These are phyloP conservation scores for Fusarium brevicatenulatum DNA, from an alignment of 2,329 filamentous ascomycete species.

Conservation along the genomic window DNA sequence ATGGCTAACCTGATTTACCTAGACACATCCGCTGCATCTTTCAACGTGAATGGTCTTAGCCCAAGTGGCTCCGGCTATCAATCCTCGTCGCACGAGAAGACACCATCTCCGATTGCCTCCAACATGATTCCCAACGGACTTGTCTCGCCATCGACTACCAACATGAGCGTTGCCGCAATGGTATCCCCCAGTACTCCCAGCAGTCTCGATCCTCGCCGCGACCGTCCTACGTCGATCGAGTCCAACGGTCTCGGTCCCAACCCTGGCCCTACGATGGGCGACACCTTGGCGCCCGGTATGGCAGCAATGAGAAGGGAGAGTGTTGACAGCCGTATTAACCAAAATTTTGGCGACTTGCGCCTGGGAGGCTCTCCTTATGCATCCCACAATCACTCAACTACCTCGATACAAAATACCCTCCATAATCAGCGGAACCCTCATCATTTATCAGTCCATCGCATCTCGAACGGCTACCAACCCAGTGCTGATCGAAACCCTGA, in stretches of 20 bases:
- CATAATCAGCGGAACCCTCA: constrained; percentile 74
- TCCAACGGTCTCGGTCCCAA: constrained; percentile 36
- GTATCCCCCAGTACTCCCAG: constrained; percentile 68
- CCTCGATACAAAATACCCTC: constrained; percentile 76
- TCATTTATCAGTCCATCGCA: constrained; percentile 64
- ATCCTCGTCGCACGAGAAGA: constrained; percentile 65
- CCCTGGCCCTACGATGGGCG: constrained; percentile 46
- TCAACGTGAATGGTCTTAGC: constrained; percentile 52
- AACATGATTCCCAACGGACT: constrained; percentile 63
- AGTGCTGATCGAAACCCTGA: constrained; percentile 68
- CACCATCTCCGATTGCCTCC: constrained; percentile 67
- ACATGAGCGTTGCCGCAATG: constrained; percentile 75
- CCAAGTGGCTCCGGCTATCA: constrained; percentile 61
- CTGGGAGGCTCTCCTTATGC: constrained; percentile 76
- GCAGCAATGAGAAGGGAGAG: constrained; percentile 73
- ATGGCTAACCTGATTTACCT: constrained; percentile 30
- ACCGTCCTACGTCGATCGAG: constrained; percentile 53
- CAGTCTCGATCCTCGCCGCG: constrained; percentile 55
- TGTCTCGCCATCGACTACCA: constrained; percentile 64
- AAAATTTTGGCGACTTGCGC: constrained; percentile 74
- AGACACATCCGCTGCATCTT: constrained; percentile 55
- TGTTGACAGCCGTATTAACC: constrained; percentile 82
- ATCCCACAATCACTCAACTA: constrained; percentile 80
- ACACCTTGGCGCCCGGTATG: constrained; percentile 55
- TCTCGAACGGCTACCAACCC: constrained; percentile 73